phyloP scores from a whole-genome alignment of 1,284 basidiomycete species.

The Apiotrichum siamense region DNA sequence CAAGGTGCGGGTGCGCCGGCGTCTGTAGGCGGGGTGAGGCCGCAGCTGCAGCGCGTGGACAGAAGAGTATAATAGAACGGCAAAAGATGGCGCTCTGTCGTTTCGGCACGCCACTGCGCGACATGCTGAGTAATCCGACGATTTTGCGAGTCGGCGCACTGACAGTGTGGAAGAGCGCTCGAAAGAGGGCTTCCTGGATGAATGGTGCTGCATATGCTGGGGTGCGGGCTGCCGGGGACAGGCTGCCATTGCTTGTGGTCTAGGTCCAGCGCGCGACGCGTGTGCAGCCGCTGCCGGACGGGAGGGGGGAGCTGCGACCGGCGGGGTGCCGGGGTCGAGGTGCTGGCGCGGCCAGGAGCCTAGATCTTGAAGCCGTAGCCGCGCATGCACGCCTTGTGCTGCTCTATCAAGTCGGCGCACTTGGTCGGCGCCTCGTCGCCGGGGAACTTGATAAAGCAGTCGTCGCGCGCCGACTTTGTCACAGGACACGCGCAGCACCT shows the following conservation, averaged over 20 bases:
- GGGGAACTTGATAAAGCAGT: conserved; percentile 79
- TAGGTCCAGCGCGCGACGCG: neutral
- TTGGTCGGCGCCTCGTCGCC: conserved; percentile 64
- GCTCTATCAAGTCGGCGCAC: conserved; percentile 71
- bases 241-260: neutral
- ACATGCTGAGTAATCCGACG: no score
- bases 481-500: conserved; percentile 93
- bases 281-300: neutral
- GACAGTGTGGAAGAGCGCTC: no score
- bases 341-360: neutral
- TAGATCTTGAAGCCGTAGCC: conserved; percentile 76
- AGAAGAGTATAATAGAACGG: no score
- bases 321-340: no score
- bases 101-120: no score
- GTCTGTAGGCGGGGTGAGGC: neutral
- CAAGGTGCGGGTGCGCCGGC: conserved; percentile 29
- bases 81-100: no score
- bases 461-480: conserved; percentile 83
- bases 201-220: conserved; percentile 13
- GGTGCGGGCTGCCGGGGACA: neutral
- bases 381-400: conserved; percentile 86
- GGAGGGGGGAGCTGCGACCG: neutral
- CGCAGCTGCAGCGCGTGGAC: conserved; percentile 8
- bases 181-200: neutral
- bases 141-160: no score